phyloP scores from a whole-genome alignment of 495 filamentous ascomycete genomes.

The Aspergillus avenaceus region DNA sequence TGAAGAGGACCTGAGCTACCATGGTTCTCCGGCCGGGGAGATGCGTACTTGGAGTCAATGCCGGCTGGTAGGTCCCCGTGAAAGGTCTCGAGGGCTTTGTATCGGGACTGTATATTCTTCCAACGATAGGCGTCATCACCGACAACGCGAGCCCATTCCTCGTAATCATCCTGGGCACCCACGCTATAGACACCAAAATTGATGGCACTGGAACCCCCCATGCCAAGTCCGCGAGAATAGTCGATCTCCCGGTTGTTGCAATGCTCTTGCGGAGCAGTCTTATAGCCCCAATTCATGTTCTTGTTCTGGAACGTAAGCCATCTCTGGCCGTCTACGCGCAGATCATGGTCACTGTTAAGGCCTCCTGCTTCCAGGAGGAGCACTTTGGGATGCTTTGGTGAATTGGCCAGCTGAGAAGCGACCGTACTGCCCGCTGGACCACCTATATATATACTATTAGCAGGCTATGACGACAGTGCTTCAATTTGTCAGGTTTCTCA shows the following conservation, averaged over 20 bases:
- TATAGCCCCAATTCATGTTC: constrained; percentile 57
- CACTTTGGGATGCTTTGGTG: constrained; percentile 40
- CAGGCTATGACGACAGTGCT: neutral
- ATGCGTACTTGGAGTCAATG: constrained; percentile 30
- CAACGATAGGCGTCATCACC: constrained; percentile 47
- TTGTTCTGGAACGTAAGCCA: constrained; percentile 45
- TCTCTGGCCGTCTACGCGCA: constrained; percentile 49
- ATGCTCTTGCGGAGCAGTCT: constrained; percentile 51
- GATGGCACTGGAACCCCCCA: constrained; percentile 59
- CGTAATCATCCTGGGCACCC: constrained; percentile 58
- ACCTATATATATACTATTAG: constrained; percentile 27
- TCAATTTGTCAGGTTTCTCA: neutral
- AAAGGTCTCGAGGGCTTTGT: constrained; percentile 53
- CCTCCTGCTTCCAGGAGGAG: constrained; percentile 58
- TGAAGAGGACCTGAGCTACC: constrained; percentile 44
- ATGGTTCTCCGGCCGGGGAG: constrained; percentile 36
- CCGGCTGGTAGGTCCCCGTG: constrained; percentile 24
- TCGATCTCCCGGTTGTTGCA: constrained; percentile 48
- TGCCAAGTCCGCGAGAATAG: constrained; percentile 54
- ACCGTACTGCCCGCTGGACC: constrained; percentile 53
- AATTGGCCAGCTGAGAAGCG: constrained; percentile 43
- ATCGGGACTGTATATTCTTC: constrained; percentile 41
- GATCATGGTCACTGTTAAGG: constrained; percentile 39
- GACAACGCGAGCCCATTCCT: constrained; percentile 45
- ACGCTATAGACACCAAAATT: constrained; percentile 59